Conservation (phyloP, 2,329 filamentous ascomycete genomes). For the Cladosporium sp. region DNA sequence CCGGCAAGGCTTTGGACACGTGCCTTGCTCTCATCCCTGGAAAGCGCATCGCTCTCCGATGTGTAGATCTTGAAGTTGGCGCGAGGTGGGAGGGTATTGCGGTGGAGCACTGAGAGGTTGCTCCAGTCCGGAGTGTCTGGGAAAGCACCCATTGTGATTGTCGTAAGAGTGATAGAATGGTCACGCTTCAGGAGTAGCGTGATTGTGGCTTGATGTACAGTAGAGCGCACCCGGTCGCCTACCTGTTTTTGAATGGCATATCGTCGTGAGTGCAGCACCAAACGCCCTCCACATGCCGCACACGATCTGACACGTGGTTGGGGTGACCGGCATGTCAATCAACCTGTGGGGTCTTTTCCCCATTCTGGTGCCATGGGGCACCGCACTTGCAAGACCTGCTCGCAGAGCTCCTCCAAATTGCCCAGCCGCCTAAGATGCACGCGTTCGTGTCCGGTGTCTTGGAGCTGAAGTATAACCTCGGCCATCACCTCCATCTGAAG, state of each 20-base stretch:
- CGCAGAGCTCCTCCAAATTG: constrained; percentile 14
- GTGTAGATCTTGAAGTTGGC: constrained; percentile 58
- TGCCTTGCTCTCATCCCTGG: constrained; percentile 37
- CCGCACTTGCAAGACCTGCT: background rate
- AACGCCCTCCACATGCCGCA: constrained; percentile 11
- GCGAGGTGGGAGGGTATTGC: constrained; percentile 59
- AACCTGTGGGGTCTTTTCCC: constrained; percentile 2
- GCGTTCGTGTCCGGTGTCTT: constrained; percentile 3
- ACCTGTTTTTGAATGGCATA: constrained; percentile 17
- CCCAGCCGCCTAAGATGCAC: constrained; percentile 14
- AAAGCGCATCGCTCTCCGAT: constrained; percentile 51
- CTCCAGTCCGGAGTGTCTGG: constrained; percentile 56
- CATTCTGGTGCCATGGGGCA: constrained; percentile 16
- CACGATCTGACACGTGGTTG: constrained; percentile 10
- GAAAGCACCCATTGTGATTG: constrained; percentile 7
- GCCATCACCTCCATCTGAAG: constrained; percentile 8
- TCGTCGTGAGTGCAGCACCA: background rate
- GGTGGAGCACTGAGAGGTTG: constrained; percentile 61
- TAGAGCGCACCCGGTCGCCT: constrained; percentile 4
- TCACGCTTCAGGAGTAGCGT: background rate
- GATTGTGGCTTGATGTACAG: constrained; percentile 9
- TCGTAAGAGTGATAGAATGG: background rate
- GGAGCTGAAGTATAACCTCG: constrained; percentile 5
- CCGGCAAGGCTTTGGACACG: constrained; percentile 36
- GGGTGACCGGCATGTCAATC: background rate